Conservation (phyloP, 495 filamentous ascomycete species). For the Talaromyces proteolyticus region DNA sequence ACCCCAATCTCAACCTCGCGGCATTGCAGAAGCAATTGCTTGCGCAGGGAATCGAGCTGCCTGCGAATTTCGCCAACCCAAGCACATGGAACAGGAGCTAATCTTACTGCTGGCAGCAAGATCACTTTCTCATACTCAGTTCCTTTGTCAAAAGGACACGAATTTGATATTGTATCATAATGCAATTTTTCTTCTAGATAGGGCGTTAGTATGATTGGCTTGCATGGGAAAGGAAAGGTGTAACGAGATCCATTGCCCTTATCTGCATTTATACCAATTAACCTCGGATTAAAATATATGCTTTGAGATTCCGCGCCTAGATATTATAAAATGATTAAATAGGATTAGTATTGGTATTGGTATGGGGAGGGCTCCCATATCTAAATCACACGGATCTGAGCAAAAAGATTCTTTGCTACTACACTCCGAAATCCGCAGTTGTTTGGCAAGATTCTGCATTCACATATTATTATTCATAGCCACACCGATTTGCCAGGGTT, state of each 20-base stretch:
- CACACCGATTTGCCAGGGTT: no score
- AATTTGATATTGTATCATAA: constrained; percentile 20
- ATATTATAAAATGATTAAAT: no score
- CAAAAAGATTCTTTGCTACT: no score
- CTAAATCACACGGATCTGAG: no score
- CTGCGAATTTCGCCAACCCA: constrained; percentile 33
- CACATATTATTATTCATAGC: no score
- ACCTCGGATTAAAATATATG: no score
- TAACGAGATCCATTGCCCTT: background rate
- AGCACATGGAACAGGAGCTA: constrained; percentile 10
- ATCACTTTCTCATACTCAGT: background rate
- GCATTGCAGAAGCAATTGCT: constrained; percentile 53
- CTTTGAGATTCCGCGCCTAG: no score
- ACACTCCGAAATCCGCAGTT: no score
- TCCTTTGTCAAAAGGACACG: constrained; percentile 10
- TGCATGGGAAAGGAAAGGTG: background rate
- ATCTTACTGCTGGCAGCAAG: constrained; percentile 3
- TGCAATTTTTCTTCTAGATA: constrained; percentile 4
- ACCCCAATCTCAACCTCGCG: constrained; percentile 61
- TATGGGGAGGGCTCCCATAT: no score
- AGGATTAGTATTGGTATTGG: no score
- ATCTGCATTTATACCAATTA: no score
- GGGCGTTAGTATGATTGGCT: background rate
- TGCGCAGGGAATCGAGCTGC: constrained; percentile 32
- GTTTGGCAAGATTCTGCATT: no score